phyloP scores from a whole-genome alignment of 148 eudicot species.

The Chenopodium formosanum region DNA sequence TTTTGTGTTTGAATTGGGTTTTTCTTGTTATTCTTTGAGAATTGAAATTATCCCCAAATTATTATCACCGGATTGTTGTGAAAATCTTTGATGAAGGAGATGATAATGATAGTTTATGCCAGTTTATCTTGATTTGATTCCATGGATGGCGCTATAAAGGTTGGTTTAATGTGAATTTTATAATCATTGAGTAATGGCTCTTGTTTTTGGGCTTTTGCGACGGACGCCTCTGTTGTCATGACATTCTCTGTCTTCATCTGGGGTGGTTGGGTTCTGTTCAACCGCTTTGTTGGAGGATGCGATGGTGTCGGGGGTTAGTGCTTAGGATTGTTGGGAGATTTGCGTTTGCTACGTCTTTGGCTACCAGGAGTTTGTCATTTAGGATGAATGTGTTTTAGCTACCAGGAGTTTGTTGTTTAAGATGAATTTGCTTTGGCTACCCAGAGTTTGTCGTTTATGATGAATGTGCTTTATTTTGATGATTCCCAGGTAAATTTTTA shows the following conservation, averaged over 20 bases:
- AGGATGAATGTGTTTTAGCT: slow-evolving; percentile 80
- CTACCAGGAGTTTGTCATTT: slow-evolving; percentile 86
- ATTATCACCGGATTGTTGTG: too few relatives aligned
- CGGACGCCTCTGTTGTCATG: slow-evolving; percentile 80
- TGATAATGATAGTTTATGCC: too few relatives aligned
- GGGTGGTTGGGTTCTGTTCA: slow-evolving; percentile 93
- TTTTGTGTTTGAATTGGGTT: background rate
- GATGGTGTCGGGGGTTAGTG: slow-evolving; percentile 90
- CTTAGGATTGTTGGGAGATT: slow-evolving; percentile 93
- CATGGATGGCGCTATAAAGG: too few relatives aligned
- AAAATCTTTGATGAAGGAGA: too few relatives aligned
- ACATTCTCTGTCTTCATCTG: slow-evolving; percentile 77
- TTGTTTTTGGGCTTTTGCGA: slow-evolving; percentile 72
- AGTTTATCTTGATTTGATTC: too few relatives aligned
- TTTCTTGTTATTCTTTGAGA: background rate
- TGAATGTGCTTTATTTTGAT: slow-evolving; percentile 95
- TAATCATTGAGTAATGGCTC: slow-evolving; percentile 44
- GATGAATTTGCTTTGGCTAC: slow-evolving; percentile 73
- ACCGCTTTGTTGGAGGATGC: slow-evolving; percentile 94
- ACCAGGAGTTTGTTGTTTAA: slow-evolving; percentile 84
- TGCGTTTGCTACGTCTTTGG: slow-evolving; percentile 87
- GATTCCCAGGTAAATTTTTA: slow-evolving; percentile 30
- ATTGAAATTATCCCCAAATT: too few relatives aligned
- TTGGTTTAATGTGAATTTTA: too few relatives aligned
- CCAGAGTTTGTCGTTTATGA: slow-evolving; percentile 90